Conservation (phyloP, 257 asterid genomes). For the Ophiorrhiza pumila region DNA sequence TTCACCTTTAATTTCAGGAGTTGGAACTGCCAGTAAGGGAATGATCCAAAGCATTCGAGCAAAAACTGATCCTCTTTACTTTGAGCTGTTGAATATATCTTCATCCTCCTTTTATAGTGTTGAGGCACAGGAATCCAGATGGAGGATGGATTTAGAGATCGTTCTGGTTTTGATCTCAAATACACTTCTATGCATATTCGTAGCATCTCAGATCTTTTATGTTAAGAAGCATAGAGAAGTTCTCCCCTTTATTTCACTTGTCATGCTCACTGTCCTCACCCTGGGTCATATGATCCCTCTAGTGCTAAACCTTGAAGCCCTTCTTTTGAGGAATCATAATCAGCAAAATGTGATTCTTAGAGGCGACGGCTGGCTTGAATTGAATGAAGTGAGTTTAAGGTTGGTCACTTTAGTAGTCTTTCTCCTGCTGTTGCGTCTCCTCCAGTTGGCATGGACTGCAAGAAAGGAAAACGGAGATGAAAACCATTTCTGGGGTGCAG, state of each 20-base stretch:
- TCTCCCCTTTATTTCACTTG: constrained; percentile 40
- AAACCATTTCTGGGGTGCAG: constrained; percentile 25
- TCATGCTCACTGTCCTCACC: constrained; percentile 52
- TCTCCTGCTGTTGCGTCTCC: constrained; percentile 45
- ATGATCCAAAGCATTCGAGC: constrained; percentile 45
- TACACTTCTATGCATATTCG: constrained; percentile 46
- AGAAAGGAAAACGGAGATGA: constrained; percentile 20
- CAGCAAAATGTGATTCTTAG: constrained; percentile 16
- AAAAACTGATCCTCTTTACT: constrained; percentile 39
- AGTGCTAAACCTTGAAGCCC: constrained; percentile 57
- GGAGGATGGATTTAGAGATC: constrained; percentile 79
- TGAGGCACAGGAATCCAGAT: constrained; percentile 32
- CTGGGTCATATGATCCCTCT: constrained; percentile 61
- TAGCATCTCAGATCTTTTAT: constrained; percentile 48
- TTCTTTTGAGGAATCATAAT: constrained; percentile 24
- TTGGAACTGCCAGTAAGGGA: constrained; percentile 31
- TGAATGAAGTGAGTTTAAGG: constrained; percentile 56
- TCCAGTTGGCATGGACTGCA: constrained; percentile 59
- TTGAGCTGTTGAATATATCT: constrained; percentile 32
- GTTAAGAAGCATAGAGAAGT: constrained; percentile 46
- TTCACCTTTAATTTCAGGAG: constrained; percentile 25
- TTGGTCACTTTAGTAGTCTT: constrained; percentile 53
- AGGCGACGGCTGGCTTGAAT: constrained; percentile 51
- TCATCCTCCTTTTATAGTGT: constrained; percentile 21
- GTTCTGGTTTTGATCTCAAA: constrained; percentile 51